These are phyloP conservation scores for Buxus sempervirens DNA, from an alignment of 164 flowering plant species.

Conservation along the genomic window DNA sequence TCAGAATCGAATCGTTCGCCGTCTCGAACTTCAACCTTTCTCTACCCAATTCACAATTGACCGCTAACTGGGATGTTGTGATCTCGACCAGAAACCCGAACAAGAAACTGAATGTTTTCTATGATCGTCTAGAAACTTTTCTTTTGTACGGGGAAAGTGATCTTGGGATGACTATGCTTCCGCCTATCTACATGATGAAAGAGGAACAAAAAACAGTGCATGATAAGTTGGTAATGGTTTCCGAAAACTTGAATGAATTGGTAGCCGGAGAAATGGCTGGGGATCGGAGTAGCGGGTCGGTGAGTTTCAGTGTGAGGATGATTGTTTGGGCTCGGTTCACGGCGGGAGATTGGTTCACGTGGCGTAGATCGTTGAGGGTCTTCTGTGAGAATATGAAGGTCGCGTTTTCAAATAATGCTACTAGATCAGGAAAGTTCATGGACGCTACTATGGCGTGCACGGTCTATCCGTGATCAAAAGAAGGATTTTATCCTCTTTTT, in stretches of 20 bases:
- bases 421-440: constrained; percentile 26
- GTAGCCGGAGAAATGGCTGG: constrained; percentile 18
- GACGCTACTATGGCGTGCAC: constrained; percentile 44
- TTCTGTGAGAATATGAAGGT: constrained; percentile 40
- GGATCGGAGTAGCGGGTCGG: constrained; percentile 37
- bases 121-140: constrained; percentile 26
- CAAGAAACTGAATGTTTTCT: constrained; percentile 45
- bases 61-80: constrained; percentile 36
- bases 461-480: constrained; percentile 37
- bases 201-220: constrained; percentile 26
- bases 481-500: too few relatives aligned
- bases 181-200: constrained; percentile 51
- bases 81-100: constrained; percentile 59
- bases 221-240: constrained; percentile 32
- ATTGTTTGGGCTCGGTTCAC: constrained; percentile 33
- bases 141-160: constrained; percentile 13
- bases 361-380: constrained; percentile 40
- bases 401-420: constrained; percentile 17
- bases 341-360: constrained; percentile 44
- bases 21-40: constrained; percentile 41
- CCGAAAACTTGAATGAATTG: constrained; percentile 25
- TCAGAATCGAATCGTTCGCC: constrained; percentile 44
- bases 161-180: constrained; percentile 32
- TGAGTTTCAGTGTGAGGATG: constrained; percentile 46
- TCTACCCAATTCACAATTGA: constrained; percentile 22